phyloP scores from a whole-genome alignment of 352 stramenopile genomes.

The Globisporangium uncinulatum region DNA sequence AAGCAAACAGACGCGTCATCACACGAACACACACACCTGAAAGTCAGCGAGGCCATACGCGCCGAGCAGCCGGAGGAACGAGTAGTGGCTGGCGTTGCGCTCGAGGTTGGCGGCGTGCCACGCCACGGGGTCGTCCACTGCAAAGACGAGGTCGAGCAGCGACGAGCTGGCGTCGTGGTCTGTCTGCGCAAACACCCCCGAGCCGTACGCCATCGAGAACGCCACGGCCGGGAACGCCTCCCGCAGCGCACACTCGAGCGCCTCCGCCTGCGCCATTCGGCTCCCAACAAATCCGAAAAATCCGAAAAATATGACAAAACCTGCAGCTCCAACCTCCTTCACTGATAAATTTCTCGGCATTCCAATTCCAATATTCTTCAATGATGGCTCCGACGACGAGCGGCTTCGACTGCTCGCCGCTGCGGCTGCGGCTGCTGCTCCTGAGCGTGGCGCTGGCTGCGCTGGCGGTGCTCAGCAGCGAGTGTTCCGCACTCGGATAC shows the following conservation, averaged over 20 bases:
- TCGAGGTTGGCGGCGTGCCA: conserved; percentile 82
- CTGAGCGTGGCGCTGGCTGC: not conserved
- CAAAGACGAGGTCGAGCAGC: conserved; percentile 88
- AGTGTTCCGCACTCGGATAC: not conserved
- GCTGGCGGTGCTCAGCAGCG: not conserved
- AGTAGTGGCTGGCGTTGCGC: conserved; percentile 79
- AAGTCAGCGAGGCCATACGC: conserved; percentile 46
- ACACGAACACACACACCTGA: conserved; percentile 22
- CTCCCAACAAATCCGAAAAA: not conserved
- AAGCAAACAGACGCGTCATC: no score
- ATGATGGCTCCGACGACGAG: no score
- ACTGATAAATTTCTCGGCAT: no score
- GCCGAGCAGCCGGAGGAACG: conserved; percentile 66
- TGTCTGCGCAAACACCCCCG: conserved; percentile 72
- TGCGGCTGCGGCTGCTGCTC: not conserved
- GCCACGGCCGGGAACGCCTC: conserved; percentile 62
- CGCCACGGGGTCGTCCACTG: conserved; percentile 65
- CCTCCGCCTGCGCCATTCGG: conserved; percentile 4
- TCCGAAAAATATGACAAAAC: not conserved
- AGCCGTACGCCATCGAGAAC: conserved; percentile 85
- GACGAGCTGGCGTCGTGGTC: conserved; percentile 69
- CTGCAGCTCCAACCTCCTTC: not conserved
- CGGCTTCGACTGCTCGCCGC: not conserved
- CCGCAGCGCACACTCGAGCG: conserved; percentile 47
- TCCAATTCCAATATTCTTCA: no score